These are phyloP conservation scores for Ceratocystis lukuohia DNA, from an alignment of 2,329 filamentous ascomycete genomes.

Conservation along the genomic window DNA sequence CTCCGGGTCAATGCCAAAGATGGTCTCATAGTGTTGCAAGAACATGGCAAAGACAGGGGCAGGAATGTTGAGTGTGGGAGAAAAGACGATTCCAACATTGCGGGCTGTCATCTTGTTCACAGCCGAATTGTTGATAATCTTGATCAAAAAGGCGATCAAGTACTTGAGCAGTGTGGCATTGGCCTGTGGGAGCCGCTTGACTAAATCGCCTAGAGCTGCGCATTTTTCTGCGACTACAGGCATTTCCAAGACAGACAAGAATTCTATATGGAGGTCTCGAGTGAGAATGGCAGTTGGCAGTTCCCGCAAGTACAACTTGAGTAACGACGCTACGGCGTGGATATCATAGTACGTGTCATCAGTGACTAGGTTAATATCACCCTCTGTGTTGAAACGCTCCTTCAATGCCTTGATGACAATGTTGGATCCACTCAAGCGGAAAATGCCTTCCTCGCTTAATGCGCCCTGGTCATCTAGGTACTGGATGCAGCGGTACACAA, in stretches of 20 bases:
- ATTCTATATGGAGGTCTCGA: slow-evolving; percentile 77
- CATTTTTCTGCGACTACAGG: slow-evolving; percentile 64
- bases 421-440: slow-evolving; percentile 93
- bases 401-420: slow-evolving; percentile 80
- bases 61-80: slow-evolving; percentile 90
- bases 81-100: slow-evolving; percentile 96
- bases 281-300: slow-evolving; percentile 84
- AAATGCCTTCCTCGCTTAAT: slow-evolving; percentile 81
- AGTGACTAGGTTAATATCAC: slow-evolving; percentile 73
- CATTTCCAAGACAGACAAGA: slow-evolving; percentile 72
- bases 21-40: slow-evolving; percentile 73
- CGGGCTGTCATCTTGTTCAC: slow-evolving; percentile 97
- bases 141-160: slow-evolving; percentile 75
- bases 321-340: slow-evolving; percentile 82
- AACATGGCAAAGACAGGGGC: slow-evolving; percentile 89
- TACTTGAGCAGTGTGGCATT: slow-evolving; percentile 76
- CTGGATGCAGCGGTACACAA: slow-evolving; percentile 90
- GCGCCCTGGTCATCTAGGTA: slow-evolving; percentile 78
- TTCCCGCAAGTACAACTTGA: slow-evolving; percentile 90
- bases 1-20: slow-evolving; percentile 63
- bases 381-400: slow-evolving; percentile 86
- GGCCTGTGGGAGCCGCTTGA: slow-evolving; percentile 62
- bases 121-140: slow-evolving; percentile 79
- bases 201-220: slow-evolving; percentile 58
- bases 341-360: slow-evolving; percentile 87